Conservation (phyloP, 1,139 yeast genomes). For the Geotrichum histeridarum region DNA sequence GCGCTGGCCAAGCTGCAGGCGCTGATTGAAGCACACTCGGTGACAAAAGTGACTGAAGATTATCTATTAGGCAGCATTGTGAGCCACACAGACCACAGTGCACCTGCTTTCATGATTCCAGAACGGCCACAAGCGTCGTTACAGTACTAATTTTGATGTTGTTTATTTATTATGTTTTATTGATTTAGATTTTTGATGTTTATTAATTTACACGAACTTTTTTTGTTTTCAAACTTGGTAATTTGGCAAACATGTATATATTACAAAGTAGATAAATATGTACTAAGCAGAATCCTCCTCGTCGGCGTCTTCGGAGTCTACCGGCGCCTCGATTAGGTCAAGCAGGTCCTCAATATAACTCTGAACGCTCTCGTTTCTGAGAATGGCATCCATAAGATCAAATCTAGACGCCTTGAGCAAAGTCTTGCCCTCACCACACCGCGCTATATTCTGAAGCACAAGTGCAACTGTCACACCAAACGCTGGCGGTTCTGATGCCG, state of each 20-base stretch:
- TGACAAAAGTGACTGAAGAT: slow-evolving; percentile 17
- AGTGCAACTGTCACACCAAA: slow-evolving; percentile 37
- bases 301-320: slow-evolving; percentile 1
- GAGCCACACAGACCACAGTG: slow-evolving; percentile 1
- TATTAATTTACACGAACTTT: not conserved
- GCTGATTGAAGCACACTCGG: slow-evolving; percentile 19
- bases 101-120: not conserved
- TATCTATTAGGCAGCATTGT: slow-evolving; percentile 14
- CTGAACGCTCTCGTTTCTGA: slow-evolving; percentile 27
- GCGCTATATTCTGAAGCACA: slow-evolving; percentile 39
- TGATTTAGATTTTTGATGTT: not conserved
- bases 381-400: slow-evolving; percentile 27
- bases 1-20: slow-evolving; percentile 27
- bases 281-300: not conserved
- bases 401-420: slow-evolving; percentile 28
- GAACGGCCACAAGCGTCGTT: not conserved
- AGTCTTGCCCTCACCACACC: slow-evolving; percentile 33
- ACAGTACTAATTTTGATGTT: not conserved
- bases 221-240: too few species aligned
- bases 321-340: slow-evolving; percentile 11
- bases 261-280: not conserved
- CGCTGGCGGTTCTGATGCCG: slow-evolving; percentile 27
- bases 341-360: slow-evolving; percentile 28
- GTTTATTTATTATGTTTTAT: not conserved
- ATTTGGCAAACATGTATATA: not conserved